Percentiles rank a stretch among this genome's conserved stretches.
Evolutionary conservation across 2,329 filamentous ascomycete genomes (phyloP).

Genomic region (Fusarium begoniae): DNA sequence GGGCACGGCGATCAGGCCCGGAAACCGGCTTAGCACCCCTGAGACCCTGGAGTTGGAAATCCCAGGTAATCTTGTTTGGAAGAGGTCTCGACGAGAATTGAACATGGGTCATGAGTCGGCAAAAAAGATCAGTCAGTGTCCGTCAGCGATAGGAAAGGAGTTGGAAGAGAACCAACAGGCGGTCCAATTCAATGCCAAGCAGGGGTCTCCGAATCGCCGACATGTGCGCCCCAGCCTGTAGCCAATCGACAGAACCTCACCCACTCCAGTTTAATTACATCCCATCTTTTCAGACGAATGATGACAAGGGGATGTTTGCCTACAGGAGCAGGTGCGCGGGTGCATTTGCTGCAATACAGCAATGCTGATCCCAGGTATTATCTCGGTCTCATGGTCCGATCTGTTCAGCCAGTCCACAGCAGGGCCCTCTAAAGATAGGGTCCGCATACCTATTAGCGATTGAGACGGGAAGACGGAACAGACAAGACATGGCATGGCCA

Average conservation of each 20-base stretch:
- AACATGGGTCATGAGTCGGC: constrained; percentile 25
- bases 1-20: constrained; percentile 24
- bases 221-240: constrained; percentile 11
- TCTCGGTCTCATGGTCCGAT: constrained; percentile 28
- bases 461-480: constrained; percentile 13
- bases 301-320: constrained; percentile 7
- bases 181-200: constrained; percentile 23
- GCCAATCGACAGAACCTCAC: constrained; percentile 34
- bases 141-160: constrained; percentile 10
- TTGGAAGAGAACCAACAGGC: neutral
- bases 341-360: neutral
- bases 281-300: constrained; percentile 16
- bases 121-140: constrained; percentile 12
- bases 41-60: constrained; percentile 16
- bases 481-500: constrained; percentile 13
- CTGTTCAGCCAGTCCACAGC: constrained; percentile 1
- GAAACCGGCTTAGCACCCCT: constrained; percentile 16
- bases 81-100: constrained; percentile 11
- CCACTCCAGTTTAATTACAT: constrained; percentile 41
- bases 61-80: constrained; percentile 23
- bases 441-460: neutral
- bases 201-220: constrained; percentile 25
- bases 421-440: neutral
- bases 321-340: neutral
- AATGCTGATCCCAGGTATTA: neutral